A percentile compares a stretch with the other conserved stretches of the same genome.
phyloP scores from a whole-genome alignment of 495 filamentous ascomycete genomes.

The Aspergillus nidulans region DNA sequence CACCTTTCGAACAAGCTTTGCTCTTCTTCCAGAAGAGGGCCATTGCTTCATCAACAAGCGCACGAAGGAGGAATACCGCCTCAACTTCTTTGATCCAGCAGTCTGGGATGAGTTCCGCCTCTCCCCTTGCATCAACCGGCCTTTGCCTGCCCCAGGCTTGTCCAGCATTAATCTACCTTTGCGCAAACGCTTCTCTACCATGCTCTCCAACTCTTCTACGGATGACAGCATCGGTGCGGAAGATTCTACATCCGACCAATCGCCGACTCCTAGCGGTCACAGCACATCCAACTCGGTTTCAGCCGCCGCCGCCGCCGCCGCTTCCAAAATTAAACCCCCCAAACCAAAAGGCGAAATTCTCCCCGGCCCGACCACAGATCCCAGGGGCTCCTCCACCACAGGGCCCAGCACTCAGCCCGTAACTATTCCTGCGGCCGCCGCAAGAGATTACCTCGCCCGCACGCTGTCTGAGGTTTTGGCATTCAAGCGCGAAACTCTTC shows the following conservation, averaged over 20 bases:
- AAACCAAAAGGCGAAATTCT: constrained; percentile 33
- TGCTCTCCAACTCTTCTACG: constrained; percentile 16
- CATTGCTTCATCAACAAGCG: constrained; percentile 81
- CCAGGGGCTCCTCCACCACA: constrained; percentile 17
- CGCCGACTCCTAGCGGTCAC: constrained; percentile 11
- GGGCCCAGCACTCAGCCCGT: constrained; percentile 36
- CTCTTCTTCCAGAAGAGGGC: constrained; percentile 82
- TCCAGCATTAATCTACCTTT: constrained; percentile 40
- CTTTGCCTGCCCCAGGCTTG: constrained; percentile 45
- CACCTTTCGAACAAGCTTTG: constrained; percentile 79
- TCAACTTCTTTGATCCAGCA: constrained; percentile 80
- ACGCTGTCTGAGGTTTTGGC: constrained; percentile 64
- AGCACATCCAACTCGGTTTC: constrained; percentile 14
- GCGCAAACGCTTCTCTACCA: constrained; percentile 37
- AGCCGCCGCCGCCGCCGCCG: not conserved
- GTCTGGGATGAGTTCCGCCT: constrained; percentile 76
- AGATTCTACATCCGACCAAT: constrained; percentile 7
- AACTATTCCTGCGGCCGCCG: constrained; percentile 48
- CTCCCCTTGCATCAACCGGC: constrained; percentile 68
- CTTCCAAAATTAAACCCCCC: not conserved
- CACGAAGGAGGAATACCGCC: constrained; percentile 73
- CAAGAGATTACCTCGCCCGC: constrained; percentile 69
- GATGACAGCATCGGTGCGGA: constrained; percentile 12
- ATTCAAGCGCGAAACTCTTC: constrained; percentile 71
- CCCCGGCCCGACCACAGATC: constrained; percentile 22